Evolutionary conservation across 805 yeast genomes (phyloP).

Genomic region (Barnettozyma sucrosica): DNA sequence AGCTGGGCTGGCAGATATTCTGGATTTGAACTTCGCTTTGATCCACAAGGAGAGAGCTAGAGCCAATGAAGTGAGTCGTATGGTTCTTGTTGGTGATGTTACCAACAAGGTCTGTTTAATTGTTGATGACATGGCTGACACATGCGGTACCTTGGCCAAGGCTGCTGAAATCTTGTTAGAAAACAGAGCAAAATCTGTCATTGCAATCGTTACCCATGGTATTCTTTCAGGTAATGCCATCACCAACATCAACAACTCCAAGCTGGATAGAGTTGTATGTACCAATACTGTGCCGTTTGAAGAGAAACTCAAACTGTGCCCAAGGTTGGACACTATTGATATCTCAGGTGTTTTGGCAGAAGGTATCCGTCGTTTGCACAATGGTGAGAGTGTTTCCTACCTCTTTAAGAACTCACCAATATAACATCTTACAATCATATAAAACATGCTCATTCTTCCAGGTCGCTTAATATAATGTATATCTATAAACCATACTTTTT

Average conservation of each 20-base stretch:
- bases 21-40: slow-evolving; percentile 76
- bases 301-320: slow-evolving; percentile 51
- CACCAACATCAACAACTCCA: slow-evolving; percentile 61
- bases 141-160: slow-evolving; percentile 80
- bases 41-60: slow-evolving; percentile 80
- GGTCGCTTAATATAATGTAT: neutral
- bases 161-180: slow-evolving; percentile 72
- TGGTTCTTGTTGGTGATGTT: slow-evolving; percentile 86
- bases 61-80: slow-evolving; percentile 77
- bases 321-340: slow-evolving; percentile 63
- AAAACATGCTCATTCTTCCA: neutral
- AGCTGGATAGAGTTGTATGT: slow-evolving; percentile 64
- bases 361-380: slow-evolving; percentile 77
- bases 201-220: slow-evolving; percentile 83
- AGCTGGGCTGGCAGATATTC: slow-evolving; percentile 75
- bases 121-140: slow-evolving; percentile 88
- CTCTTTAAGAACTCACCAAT: slow-evolving; percentile 64
- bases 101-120: slow-evolving; percentile 67
- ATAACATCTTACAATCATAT: slow-evolving; percentile 6
- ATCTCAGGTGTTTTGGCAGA: slow-evolving; percentile 73
- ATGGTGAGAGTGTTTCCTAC: slow-evolving; percentile 81
- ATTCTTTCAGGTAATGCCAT: slow-evolving; percentile 71
- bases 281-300: slow-evolving; percentile 79
- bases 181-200: slow-evolving; percentile 64
- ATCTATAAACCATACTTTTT: slow-evolving; percentile 38